phyloP scores from a whole-genome alignment of 805 yeast species.

The Osmozyma mogii region DNA sequence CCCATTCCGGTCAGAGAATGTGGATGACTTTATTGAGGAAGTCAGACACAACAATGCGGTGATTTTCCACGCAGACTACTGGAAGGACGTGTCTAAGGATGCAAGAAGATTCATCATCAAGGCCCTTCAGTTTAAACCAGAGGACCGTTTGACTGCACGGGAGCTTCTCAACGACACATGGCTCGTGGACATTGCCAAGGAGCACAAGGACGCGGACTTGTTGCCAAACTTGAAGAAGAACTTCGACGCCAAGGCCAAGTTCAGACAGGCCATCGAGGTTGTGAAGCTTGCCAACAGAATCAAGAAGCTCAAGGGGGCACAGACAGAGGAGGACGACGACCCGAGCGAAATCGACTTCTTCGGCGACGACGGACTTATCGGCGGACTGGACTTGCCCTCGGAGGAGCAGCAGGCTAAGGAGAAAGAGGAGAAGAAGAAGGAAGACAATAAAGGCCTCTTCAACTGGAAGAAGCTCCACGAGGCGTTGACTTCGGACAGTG shows the following conservation, averaged over 20 bases:
- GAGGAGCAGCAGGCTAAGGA: constrained; percentile 5
- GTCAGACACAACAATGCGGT: constrained; percentile 67
- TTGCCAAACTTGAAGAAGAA: constrained; percentile 74
- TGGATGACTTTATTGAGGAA: constrained; percentile 73
- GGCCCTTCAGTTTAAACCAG: constrained; percentile 63
- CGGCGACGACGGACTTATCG: constrained; percentile 21
- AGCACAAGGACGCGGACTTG: constrained; percentile 54
- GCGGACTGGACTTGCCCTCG: constrained; percentile 4
- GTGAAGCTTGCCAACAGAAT: constrained; percentile 77
- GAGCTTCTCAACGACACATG: constrained; percentile 67
- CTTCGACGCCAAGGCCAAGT: constrained; percentile 75
- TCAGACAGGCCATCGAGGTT: constrained; percentile 79
- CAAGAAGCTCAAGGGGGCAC: constrained; percentile 56
- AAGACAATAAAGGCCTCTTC: constrained; percentile 10
- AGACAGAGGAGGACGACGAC: constrained; percentile 49
- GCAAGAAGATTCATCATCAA: constrained; percentile 73
- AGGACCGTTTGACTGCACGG: constrained; percentile 58
- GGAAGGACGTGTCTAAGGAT: constrained; percentile 72
- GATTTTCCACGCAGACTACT: constrained; percentile 79
- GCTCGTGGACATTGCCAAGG: constrained; percentile 44
- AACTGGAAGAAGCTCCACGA: constrained; percentile 23
- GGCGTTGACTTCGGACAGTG: constrained; percentile 13
- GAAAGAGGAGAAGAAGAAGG: constrained; percentile 5
- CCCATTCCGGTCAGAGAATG: constrained; percentile 82
- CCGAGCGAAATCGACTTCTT: constrained; percentile 39